phyloP scores from a whole-genome alignment of 495 filamentous ascomycete species.

The Hypoxylon fragiforme region DNA sequence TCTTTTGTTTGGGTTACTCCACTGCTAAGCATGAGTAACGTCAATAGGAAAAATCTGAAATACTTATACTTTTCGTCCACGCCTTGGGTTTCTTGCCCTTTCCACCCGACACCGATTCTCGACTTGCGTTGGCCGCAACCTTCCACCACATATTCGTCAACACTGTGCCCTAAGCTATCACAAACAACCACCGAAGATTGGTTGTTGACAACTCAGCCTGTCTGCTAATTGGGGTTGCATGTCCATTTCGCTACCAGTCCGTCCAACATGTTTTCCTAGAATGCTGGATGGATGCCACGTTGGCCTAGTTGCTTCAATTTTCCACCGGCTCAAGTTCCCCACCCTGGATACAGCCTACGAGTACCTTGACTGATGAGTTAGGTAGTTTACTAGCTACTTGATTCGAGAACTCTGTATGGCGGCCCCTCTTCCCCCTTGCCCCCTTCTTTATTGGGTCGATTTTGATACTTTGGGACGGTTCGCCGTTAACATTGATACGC shows the following conservation, averaged over 20 bases:
- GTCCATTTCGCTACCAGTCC: conserved; percentile 40
- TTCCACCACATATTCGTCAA: conserved; percentile 37
- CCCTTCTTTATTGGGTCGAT: conserved; percentile 34
- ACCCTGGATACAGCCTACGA: conserved; percentile 39
- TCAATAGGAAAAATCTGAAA: conserved; percentile 18
- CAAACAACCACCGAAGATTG: conserved; percentile 34
- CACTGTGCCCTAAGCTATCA: conserved; percentile 35
- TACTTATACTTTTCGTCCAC: conserved; percentile 36
- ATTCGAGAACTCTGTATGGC: conserved; percentile 28
- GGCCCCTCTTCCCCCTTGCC: conserved; percentile 23
- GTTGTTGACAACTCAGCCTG: conserved; percentile 40
- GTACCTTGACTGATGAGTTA: conserved; percentile 38
- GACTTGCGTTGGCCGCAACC: conserved; percentile 32
- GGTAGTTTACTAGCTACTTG: conserved; percentile 34
- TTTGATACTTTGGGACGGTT: conserved; percentile 19
- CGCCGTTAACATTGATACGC: conserved; percentile 29
- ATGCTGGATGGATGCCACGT: conserved; percentile 43
- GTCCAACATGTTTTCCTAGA: conserved; percentile 38
- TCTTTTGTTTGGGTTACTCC: conserved; percentile 25
- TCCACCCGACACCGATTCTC: conserved; percentile 27
- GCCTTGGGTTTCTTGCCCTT: conserved; percentile 8
- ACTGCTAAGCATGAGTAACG: conserved; percentile 19
- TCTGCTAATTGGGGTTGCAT: conserved; percentile 43
- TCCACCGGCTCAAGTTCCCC: conserved; percentile 41
- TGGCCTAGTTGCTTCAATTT: conserved; percentile 39